These are phyloP conservation scores for Phylloboletellus chloephorus DNA, from an alignment of 1,284 basidiomycete species.

Conservation along the genomic window DNA sequence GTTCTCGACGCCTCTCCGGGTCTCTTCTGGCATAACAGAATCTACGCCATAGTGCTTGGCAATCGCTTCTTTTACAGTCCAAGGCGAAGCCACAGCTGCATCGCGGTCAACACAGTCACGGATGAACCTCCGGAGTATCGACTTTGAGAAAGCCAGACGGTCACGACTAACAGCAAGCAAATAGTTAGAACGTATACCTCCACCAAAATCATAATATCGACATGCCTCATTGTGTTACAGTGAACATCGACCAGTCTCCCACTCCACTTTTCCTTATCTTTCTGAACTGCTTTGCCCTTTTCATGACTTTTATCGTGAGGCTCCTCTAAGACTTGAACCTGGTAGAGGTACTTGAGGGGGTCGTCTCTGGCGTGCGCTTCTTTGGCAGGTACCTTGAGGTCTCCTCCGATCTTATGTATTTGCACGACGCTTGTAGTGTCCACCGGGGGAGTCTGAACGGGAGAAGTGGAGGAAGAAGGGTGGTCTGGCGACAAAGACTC, in stretches of 20 bases:
- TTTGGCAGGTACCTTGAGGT: constrained; percentile 71
- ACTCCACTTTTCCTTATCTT: constrained; percentile 53
- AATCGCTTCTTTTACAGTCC: constrained; percentile 86
- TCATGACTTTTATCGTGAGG: constrained; percentile 64
- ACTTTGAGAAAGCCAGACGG: constrained; percentile 91
- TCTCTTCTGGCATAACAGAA: constrained; percentile 79
- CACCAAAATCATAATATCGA: constrained; percentile 13
- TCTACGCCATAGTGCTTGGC: constrained; percentile 82
- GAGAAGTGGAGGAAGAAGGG: constrained; percentile 31
- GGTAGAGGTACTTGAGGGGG: constrained; percentile 82
- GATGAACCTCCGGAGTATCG: constrained; percentile 92
- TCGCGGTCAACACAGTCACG: constrained; percentile 91
- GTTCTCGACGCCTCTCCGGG: constrained; percentile 70
- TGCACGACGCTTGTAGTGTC: constrained; percentile 38
- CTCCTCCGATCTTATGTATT: constrained; percentile 69
- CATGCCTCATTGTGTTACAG: constrained; percentile 74
- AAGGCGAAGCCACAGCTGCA: constrained; percentile 86
- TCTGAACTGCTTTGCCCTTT: constrained; percentile 48
- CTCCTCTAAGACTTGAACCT: constrained; percentile 77
- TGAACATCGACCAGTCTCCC: constrained; percentile 77
- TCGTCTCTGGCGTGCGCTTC: constrained; percentile 73
- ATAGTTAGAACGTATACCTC: constrained; percentile 6
- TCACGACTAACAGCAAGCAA: constrained; percentile 62
- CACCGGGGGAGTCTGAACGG: constrained; percentile 28
- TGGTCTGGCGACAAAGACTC: constrained; percentile 33